phyloP scores from a whole-genome alignment of 2,329 filamentous ascomycete species.

The Calonectria pseudoturangicola region DNA sequence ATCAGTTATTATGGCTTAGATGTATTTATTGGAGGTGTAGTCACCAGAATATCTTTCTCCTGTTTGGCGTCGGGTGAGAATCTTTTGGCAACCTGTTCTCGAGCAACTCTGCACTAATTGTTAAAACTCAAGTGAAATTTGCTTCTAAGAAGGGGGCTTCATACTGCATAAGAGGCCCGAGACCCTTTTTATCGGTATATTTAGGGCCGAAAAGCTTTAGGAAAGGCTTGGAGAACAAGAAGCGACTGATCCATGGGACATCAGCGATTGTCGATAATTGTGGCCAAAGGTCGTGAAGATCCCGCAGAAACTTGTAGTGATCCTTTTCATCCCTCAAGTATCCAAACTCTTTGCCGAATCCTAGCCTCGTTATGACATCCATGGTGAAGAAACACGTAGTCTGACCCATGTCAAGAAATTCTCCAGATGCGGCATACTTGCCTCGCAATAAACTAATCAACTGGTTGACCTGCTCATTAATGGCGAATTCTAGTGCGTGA shows the following conservation, averaged over 20 bases:
- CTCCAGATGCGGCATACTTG: not conserved
- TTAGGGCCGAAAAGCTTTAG: not conserved
- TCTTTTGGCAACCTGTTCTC: not conserved
- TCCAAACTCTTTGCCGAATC: not conserved
- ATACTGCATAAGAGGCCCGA: not conserved
- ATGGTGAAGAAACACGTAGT: not conserved
- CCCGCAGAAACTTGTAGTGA: not conserved
- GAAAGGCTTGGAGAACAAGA: not conserved
- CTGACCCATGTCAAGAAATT: not conserved
- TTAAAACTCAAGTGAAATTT: not conserved
- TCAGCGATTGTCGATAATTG: not conserved
- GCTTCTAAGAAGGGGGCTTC: no score
- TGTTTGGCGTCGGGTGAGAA: not conserved
- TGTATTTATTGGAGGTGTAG: not conserved
- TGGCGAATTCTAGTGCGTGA: not conserved
- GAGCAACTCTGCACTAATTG: not conserved
- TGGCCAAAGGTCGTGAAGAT: not conserved
- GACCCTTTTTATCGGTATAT: not conserved
- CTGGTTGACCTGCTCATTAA: not conserved
- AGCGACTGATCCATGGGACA: not conserved
- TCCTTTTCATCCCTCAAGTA: constrained; percentile 1
- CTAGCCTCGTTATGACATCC: not conserved
- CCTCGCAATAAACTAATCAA: not conserved
- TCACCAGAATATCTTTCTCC: not conserved
- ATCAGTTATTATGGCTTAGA: not conserved